A percentile compares a stretch with the other conserved stretches of the same genome.
phyloP scores from a whole-genome alignment of 1,284 basidiomycete species.

The Papiliotrema fonsecae region DNA sequence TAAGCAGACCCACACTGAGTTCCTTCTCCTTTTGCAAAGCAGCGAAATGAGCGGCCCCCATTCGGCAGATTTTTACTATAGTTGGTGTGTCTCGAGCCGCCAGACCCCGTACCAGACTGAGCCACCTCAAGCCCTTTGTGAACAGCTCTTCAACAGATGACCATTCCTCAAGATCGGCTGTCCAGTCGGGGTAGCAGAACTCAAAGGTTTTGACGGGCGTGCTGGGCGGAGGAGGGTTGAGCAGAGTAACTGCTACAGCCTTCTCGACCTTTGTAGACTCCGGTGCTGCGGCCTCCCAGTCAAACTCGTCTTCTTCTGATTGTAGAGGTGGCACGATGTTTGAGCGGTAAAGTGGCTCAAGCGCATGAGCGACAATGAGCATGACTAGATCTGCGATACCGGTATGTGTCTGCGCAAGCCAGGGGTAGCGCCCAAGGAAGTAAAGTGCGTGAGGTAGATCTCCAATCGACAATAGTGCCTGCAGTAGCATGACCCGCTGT shows the following conservation, averaged over 20 bases:
- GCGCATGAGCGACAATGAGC: constrained; percentile 63
- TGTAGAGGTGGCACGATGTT: constrained; percentile 41
- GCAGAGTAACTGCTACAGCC: constrained; percentile 51
- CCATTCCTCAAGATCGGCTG: constrained; percentile 64
- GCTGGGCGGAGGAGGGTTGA: constrained; percentile 68
- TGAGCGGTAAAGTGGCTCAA: constrained; percentile 64
- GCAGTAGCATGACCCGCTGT: constrained; percentile 75
- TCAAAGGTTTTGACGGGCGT: constrained; percentile 67
- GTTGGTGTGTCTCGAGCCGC: constrained; percentile 65
- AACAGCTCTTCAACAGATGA: constrained; percentile 61
- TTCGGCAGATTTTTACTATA: constrained; percentile 59
- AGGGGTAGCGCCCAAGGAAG: constrained; percentile 76
- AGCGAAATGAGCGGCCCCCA: constrained; percentile 54
- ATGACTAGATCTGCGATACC: constrained; percentile 81
- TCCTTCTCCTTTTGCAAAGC: constrained; percentile 24
- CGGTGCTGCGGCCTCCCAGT: constrained; percentile 3
- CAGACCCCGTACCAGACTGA: constrained; percentile 71
- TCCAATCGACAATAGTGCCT: constrained; percentile 80
- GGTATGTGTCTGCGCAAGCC: constrained; percentile 74
- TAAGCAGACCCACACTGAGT: constrained; percentile 3
- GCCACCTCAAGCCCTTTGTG: constrained; percentile 56
- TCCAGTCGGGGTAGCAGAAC: constrained; percentile 87
- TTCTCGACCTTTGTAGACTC: neutral
- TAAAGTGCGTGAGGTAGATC: constrained; percentile 70
- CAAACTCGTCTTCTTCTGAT: constrained; percentile 29